Percentiles rank a stretch among this genome's conserved stretches.
phyloP scores from a whole-genome alignment of 2,329 filamentous ascomycete species.

The Diaporthe sp. region DNA sequence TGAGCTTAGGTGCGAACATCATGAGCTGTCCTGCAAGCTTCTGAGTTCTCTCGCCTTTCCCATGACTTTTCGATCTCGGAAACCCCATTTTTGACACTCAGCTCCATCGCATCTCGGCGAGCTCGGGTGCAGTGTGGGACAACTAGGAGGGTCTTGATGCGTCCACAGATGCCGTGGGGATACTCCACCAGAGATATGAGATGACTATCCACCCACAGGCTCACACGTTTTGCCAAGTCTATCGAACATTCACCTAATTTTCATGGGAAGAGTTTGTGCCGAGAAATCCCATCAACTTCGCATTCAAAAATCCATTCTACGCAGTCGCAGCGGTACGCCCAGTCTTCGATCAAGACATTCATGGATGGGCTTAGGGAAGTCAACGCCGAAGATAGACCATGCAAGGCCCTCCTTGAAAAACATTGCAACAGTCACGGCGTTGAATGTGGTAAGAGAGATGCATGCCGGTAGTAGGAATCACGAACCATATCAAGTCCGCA shows the following conservation, averaged over 20 bases:
- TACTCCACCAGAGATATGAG: constrained; percentile 67
- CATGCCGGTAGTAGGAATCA: constrained; percentile 50
- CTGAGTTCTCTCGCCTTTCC: background rate
- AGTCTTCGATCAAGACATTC: constrained; percentile 95
- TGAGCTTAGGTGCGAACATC: too few relatives aligned
- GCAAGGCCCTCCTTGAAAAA: constrained; percentile 81
- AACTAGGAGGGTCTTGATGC: constrained; percentile 25
- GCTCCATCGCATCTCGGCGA: background rate
- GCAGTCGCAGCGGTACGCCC: constrained; percentile 81
- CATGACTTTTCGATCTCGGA: background rate
- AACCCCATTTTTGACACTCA: background rate
- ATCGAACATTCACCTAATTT: constrained; percentile 85
- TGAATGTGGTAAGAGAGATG: constrained; percentile 83
- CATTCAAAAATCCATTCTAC: constrained; percentile 85
- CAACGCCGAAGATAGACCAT: constrained; percentile 79
- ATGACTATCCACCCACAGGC: constrained; percentile 74
- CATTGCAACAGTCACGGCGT: constrained; percentile 78
- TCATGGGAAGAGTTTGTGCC: constrained; percentile 81
- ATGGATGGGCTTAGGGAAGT: constrained; percentile 89
- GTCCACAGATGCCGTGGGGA: constrained; percentile 60
- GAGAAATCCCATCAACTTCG: constrained; percentile 84
- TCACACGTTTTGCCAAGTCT: constrained; percentile 75
- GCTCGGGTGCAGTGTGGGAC: background rate
- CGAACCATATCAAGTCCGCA: constrained; percentile 58
- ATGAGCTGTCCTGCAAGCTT: too few relatives aligned